phyloP scores from a whole-genome alignment of 2,329 filamentous ascomycete genomes.

The Clonostachys sp. region DNA sequence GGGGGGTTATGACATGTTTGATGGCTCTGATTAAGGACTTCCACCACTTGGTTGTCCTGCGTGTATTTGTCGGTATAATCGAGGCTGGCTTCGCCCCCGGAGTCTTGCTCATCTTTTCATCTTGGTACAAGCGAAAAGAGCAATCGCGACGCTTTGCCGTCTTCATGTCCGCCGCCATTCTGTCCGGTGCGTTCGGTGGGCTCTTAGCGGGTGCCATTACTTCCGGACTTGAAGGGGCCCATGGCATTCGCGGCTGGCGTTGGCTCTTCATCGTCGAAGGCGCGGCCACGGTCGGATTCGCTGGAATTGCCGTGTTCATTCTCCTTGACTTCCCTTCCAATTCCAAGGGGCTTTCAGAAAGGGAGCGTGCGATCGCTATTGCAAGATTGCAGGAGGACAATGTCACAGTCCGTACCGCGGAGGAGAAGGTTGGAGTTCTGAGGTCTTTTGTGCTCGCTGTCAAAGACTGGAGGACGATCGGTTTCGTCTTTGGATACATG shows the following conservation, averaged over 20 bases:
- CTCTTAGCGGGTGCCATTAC: conserved; percentile 35
- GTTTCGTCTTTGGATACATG: conserved; percentile 16
- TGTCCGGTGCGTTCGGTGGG: conserved; percentile 35
- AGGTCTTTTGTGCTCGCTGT: conserved; percentile 15
- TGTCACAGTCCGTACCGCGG: conserved; percentile 58
- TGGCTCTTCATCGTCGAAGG: conserved; percentile 58
- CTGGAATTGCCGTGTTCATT: conserved; percentile 48
- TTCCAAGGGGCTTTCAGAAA: conserved; percentile 29
- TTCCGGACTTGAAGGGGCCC: conserved; percentile 30
- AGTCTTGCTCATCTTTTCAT: conserved; percentile 14
- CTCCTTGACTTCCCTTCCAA: conserved; percentile 40
- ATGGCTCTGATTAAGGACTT: conserved; percentile 9
- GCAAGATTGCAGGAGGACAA: conserved; percentile 62
- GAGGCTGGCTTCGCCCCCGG: conserved; percentile 17
- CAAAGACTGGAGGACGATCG: conserved; percentile 13
- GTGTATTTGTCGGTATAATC: conserved; percentile 12
- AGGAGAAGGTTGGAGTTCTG: conserved; percentile 9
- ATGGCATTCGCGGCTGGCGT: conserved; percentile 38
- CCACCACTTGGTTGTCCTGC: conserved; percentile 6
- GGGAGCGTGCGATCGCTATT: conserved; percentile 49
- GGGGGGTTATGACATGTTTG: conserved; percentile 14
- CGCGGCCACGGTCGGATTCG: conserved; percentile 56
- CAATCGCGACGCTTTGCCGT: conserved; percentile 15
- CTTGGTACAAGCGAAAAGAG: conserved; percentile 19
- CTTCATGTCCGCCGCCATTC: conserved; percentile 23